phyloP scores from a whole-genome alignment of 2,329 filamentous ascomycete genomes.

The Juglanconis oblonga region DNA sequence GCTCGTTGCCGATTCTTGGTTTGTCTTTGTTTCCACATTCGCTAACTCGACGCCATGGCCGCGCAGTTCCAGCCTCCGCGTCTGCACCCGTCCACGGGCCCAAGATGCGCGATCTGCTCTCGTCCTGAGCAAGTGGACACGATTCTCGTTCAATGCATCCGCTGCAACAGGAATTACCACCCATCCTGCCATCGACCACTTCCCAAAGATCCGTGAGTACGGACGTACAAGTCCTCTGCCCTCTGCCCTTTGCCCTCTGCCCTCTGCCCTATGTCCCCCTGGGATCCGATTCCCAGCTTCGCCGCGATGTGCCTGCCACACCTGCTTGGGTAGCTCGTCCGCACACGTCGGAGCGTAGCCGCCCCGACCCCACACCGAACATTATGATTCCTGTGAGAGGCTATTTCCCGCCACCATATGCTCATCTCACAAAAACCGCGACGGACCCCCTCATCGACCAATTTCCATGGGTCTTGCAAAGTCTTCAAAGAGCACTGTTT shows the following conservation, averaged over 20 bases:
- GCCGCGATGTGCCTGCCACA: no score
- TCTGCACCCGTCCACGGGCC: not conserved
- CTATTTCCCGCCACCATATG: no score
- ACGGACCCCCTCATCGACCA: not conserved
- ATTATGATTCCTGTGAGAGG: no score
- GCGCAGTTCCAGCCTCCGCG: constrained; percentile 2
- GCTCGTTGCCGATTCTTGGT: constrained; percentile 3
- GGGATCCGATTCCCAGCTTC: no score
- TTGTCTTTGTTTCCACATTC: constrained; percentile 1
- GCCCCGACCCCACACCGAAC: not conserved
- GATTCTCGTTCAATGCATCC: constrained; percentile 21
- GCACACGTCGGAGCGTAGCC: not conserved
- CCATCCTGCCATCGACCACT: constrained; percentile 23
- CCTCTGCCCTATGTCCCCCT: not conserved
- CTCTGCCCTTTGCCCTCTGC: not conserved
- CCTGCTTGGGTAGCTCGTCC: no score
- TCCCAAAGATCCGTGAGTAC: constrained; percentile 16
- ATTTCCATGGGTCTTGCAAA: not conserved
- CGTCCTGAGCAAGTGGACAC: constrained; percentile 19
- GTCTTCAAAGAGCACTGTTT: not conserved
- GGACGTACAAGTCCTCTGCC: no score
- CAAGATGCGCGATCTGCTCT: constrained; percentile 11
- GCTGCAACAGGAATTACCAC: constrained; percentile 24
- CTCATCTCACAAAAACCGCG: not conserved
- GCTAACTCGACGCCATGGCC: constrained; percentile 12